These are phyloP conservation scores for Paraphaeosphaeria minitans DNA, from an alignment of 2,329 filamentous ascomycete species.

Conservation along the genomic window DNA sequence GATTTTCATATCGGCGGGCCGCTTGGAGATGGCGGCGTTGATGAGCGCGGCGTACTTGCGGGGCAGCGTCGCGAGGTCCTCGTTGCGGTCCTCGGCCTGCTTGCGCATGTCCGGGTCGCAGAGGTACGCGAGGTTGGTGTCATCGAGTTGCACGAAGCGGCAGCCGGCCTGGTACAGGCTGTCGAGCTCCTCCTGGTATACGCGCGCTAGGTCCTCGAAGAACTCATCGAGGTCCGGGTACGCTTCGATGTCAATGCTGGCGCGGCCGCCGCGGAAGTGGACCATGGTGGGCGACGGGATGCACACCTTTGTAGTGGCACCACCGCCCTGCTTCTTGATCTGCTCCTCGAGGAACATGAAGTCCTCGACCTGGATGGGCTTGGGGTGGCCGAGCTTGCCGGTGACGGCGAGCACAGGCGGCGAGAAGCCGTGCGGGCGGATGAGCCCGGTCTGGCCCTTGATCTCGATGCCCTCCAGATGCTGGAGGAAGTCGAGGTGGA, in stretches of 20 bases:
- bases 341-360: slow-evolving; percentile 59
- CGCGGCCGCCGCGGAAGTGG: slow-evolving; percentile 62
- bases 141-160: slow-evolving; percentile 63
- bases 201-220: slow-evolving; percentile 61
- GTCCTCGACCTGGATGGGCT: slow-evolving; percentile 62
- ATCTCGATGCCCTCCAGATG: slow-evolving; percentile 60
- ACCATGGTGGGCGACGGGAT: slow-evolving; percentile 66
- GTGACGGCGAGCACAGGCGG: slow-evolving; percentile 61
- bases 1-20: slow-evolving; percentile 60
- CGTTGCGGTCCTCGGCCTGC: slow-evolving; percentile 58
- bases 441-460: slow-evolving; percentile 55
- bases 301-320: slow-evolving; percentile 59
- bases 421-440: slow-evolving; percentile 52
- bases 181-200: slow-evolving; percentile 61
- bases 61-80: slow-evolving; percentile 56
- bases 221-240: slow-evolving; percentile 62
- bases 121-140: slow-evolving; percentile 65
- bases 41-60: slow-evolving; percentile 61
- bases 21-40: slow-evolving; percentile 59
- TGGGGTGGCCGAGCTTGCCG: slow-evolving; percentile 59
- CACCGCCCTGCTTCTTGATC: slow-evolving; percentile 48
- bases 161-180: slow-evolving; percentile 60
- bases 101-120: slow-evolving; percentile 62
- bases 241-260: slow-evolving; percentile 57
- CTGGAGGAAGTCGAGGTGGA: slow-evolving; percentile 64